Evolutionary conservation across 495 filamentous ascomycete species (phyloP), one percentile per base, ranked within the genome.

Genomic region (Tuber brumale): DNA sequence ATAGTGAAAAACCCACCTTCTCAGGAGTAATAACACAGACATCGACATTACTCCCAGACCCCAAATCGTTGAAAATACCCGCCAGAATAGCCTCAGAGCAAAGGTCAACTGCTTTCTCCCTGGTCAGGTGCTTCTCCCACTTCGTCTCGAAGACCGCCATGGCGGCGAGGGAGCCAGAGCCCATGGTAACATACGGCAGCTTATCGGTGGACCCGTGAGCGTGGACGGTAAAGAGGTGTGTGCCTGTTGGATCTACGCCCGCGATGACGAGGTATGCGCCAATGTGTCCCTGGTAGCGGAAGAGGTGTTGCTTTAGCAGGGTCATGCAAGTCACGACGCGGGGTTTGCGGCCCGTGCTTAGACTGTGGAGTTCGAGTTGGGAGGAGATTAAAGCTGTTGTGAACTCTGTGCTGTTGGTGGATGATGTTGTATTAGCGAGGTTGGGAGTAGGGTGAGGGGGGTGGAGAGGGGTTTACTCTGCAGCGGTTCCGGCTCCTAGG

Each of bases 241-340:
- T 89, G 76, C 96, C 96, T 10, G 96, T 99, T 16, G 96, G 95
- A 85, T 99, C 96, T 75, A 97, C 94, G 76, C 96, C 96, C 4
- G 96, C 96, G 71, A 99, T 94, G 27, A 99, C 96, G 66, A 99
- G 90, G 86, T 99, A 99, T 66, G 96, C 96, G 76, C 96, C 96
- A 78, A 99, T 97, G 87, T 99, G 90, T 74, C 96, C 96, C 84
- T 99, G 94, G 87, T 99, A 92, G 77, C 92, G 91, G 92, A 98
- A 99, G 76, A 99, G 92, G 85, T 98, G 95, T 85, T 99, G 96
- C 88, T 99, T 99, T 71, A 99, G 92, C 87, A 99, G 92, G 19
- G 96, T 99, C 96, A 99, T 99, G 88, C 94, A 97, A 69, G 96
- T 99, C 75, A 97, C 94, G 75, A 99, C 96, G 77, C 96, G 92